These are phyloP conservation scores for Clonostachys rosea DNA, from an alignment of 2,329 filamentous ascomycete species.

Conservation along the genomic window DNA sequence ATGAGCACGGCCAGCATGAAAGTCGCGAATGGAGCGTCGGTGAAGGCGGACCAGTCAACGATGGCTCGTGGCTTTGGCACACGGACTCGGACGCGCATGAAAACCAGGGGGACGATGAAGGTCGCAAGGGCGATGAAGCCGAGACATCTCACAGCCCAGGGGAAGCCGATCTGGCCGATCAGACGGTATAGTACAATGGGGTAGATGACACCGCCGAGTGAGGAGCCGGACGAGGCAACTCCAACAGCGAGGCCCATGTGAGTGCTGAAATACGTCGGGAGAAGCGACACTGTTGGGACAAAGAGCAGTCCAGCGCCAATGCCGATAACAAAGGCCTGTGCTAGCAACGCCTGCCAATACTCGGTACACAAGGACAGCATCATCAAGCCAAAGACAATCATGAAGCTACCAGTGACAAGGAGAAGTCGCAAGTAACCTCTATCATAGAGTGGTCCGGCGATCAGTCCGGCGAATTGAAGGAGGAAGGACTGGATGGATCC, in stretches of 20 bases:
- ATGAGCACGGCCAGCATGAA: too few species aligned
- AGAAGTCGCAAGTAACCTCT: slow-evolving; percentile 34
- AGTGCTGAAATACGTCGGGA: slow-evolving; percentile 54
- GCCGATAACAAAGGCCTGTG: slow-evolving; percentile 46
- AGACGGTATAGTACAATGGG: slow-evolving; percentile 49
- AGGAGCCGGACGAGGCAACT: slow-evolving; percentile 50
- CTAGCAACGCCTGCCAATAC: slow-evolving; percentile 45
- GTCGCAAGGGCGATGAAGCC: background rate
- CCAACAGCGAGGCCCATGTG: slow-evolving; percentile 51
- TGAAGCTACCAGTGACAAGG: slow-evolving; percentile 29
- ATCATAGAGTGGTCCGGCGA: slow-evolving; percentile 37
- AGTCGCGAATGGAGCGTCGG: too few species aligned
- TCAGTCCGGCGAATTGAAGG: slow-evolving; percentile 31
- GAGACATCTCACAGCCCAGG: slow-evolving; percentile 46
- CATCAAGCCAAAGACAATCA: slow-evolving; percentile 39
- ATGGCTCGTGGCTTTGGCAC: too few species aligned
- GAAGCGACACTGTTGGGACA: slow-evolving; percentile 49
- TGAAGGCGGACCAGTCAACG: too few species aligned
- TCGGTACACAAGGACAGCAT: slow-evolving; percentile 21
- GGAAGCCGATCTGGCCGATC: slow-evolving; percentile 47
- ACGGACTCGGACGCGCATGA: too few species aligned
- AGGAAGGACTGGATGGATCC: slow-evolving; percentile 39
- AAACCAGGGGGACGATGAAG: background rate
- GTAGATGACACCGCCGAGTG: slow-evolving; percentile 47
- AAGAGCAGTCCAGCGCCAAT: slow-evolving; percentile 49